Evolutionary conservation across 1,284 basidiomycete species (phyloP).

Genomic region (Quambalaria eucalypti): DNA sequence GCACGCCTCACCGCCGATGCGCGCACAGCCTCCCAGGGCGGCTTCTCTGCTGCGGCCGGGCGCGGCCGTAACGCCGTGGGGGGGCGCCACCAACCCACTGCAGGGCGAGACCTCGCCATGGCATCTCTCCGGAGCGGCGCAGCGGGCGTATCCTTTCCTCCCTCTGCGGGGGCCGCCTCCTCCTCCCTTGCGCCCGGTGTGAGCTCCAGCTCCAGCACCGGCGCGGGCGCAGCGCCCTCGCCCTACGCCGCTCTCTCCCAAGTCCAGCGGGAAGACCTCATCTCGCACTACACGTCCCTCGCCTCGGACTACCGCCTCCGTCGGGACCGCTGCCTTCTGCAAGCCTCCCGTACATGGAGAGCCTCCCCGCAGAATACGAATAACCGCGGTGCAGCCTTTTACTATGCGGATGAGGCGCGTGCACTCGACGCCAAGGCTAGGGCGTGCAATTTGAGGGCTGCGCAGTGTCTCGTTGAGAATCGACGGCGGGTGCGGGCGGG

Average conservation of each 20-base stretch:
- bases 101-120: not conserved
- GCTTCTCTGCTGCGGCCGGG: not conserved
- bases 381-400: conserved; percentile 20
- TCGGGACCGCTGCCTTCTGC: conserved; percentile 40
- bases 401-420: conserved; percentile 46
- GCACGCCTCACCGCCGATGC: not conserved
- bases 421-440: conserved; percentile 40
- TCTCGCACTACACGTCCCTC: conserved; percentile 1
- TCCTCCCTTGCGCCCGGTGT: not conserved
- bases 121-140: not conserved
- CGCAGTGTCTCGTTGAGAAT: conserved; percentile 42
- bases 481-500: conserved; percentile 18
- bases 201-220: not conserved
- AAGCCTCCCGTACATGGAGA: conserved; percentile 30
- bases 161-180: not conserved
- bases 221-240: not conserved
- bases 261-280: not conserved
- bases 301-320: conserved; percentile 37
- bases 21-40: not conserved
- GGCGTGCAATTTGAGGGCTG: conserved; percentile 43
- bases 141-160: not conserved
- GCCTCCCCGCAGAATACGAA: conserved; percentile 12
- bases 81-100: too few species aligned
- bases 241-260: not conserved
- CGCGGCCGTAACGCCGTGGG: not conserved